Evolutionary conservation across 202 grass and related monocot genomes (phyloP), one percentile per base, ranked within the genome.

Genomic region (Musa balbisiana): DNA sequence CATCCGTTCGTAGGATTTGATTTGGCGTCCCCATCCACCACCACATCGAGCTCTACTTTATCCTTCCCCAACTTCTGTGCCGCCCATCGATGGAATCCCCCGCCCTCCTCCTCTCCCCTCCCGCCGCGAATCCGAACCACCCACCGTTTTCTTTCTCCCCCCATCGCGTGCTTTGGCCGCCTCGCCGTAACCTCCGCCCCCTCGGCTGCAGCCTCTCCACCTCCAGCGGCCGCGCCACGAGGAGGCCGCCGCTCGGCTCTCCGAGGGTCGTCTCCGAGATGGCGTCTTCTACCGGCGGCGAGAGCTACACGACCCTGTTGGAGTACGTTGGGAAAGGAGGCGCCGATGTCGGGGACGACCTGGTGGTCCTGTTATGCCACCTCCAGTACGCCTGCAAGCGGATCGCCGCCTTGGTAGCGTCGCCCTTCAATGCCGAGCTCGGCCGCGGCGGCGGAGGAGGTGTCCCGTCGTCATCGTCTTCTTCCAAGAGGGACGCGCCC

Each of bases 371-470:
- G 73, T 68, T 94, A 43, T 77, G 88, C 0, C 88, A 98, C 82
- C 52, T 98, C 73, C 91, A 98, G 83, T 73, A 79, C 85, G 95
- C 91, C 50, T 94, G 87, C 83, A 98, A 98, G 87, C 73, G 89
- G 82, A 98, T 98, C 79, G 87, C 91, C 12, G 87, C 85, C n/a
- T 81, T 92, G 33, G 91, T 86, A 0, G 91, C 87, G 58, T 98
- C 89, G 3, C 88, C 95, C 5, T 79, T 81, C 23, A 90, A 88
- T 70, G 64, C 80, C 21, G 85, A 94, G 58, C 67, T 87, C 20
- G 86, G 81, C 27, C 69, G 80, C n/a, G 49, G n/a, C 20, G 11
- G 77, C 49, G 56, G 60, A 10, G 73, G 11, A 2, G 52, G 56
- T 8, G 71, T 33, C 0, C 58, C 17, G 59, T 43, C 16, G 52